Conservation (phyloP, 225 moss, liverwort and hornwort species). For the Marchantia polymorpha region DNA sequence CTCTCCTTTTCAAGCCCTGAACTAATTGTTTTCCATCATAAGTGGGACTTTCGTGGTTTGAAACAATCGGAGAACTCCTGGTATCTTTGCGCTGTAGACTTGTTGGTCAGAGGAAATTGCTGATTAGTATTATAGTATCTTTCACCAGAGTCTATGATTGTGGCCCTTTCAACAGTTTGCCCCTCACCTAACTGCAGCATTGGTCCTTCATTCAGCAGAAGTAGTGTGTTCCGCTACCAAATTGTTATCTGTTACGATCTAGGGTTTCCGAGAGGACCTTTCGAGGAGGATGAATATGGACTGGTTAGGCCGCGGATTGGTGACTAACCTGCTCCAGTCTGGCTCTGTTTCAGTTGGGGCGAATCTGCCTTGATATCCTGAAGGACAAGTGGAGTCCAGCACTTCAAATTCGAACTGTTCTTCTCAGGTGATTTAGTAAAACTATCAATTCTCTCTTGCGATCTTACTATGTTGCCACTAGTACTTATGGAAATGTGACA, state of each 20-base stretch:
- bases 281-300: not conserved
- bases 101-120: too few relatives aligned
- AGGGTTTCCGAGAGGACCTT: not conserved
- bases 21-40: too few relatives aligned
- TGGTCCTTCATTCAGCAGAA: not conserved
- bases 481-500: too few relatives aligned
- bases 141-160: too few relatives aligned
- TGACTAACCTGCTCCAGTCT: not conserved
- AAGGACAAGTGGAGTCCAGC: conserved; percentile 99
- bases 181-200: not conserved
- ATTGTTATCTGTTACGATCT: not conserved
- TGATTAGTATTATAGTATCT: too few relatives aligned
- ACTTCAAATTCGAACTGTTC: conserved; percentile 92
- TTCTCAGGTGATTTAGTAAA: conserved; percentile 58
- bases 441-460: not conserved
- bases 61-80: too few relatives aligned
- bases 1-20: too few relatives aligned
- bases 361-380: conserved; percentile 94
- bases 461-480: too few relatives aligned
- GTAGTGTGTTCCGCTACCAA: not conserved
- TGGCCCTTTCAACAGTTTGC: too few relatives aligned
- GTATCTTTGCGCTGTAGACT: too few relatives aligned
- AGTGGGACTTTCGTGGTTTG: too few relatives aligned
- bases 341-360: conserved; percentile 49
- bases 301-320: not conserved